Evolutionary conservation across 129 eudicot species (phyloP).

Genomic region (Saposhnikovia divaricata): DNA sequence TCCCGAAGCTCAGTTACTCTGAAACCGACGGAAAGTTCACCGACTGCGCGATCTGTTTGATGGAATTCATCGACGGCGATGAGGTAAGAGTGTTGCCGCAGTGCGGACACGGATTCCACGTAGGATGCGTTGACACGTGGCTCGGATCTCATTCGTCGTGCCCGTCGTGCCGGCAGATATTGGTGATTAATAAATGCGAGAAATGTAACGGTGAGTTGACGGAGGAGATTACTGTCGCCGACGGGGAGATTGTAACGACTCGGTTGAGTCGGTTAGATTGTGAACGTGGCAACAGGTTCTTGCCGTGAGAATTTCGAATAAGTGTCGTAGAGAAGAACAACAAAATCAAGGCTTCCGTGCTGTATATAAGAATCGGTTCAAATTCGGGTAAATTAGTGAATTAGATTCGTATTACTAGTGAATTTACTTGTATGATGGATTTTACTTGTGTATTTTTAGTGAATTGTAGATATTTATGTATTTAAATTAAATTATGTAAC

Average conservation of each 20-base stretch:
- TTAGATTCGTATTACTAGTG: too few relatives aligned
- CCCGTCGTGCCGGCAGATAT: constrained; percentile 72
- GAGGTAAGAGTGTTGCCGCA: constrained; percentile 61
- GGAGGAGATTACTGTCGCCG: constrained; percentile 1
- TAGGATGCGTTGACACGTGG: constrained; percentile 67
- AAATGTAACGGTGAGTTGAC: constrained; percentile 54
- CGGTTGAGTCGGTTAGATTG: too few relatives aligned
- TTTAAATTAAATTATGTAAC: too few relatives aligned
- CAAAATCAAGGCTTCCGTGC: neutral
- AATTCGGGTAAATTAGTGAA: neutral
- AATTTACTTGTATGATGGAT: too few relatives aligned
- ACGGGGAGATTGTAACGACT: too few relatives aligned
- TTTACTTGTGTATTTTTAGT: too few relatives aligned
- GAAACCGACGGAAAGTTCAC: constrained; percentile 26
- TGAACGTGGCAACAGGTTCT: too few relatives aligned
- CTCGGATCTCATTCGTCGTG: constrained; percentile 76
- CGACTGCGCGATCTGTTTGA: constrained; percentile 66
- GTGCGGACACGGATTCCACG: constrained; percentile 74
- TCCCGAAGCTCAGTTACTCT: constrained; percentile 51
- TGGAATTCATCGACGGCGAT: constrained; percentile 61
- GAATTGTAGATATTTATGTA: neutral
- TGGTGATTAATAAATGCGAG: constrained; percentile 47
- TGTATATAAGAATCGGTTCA: too few relatives aligned
- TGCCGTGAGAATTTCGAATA: constrained; percentile 19
- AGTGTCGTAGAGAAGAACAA: constrained; percentile 34